Base-by-base conservation (phyloP, 768 basidiomycete genomes). In the Hypholoma fasciculare region DNA sequence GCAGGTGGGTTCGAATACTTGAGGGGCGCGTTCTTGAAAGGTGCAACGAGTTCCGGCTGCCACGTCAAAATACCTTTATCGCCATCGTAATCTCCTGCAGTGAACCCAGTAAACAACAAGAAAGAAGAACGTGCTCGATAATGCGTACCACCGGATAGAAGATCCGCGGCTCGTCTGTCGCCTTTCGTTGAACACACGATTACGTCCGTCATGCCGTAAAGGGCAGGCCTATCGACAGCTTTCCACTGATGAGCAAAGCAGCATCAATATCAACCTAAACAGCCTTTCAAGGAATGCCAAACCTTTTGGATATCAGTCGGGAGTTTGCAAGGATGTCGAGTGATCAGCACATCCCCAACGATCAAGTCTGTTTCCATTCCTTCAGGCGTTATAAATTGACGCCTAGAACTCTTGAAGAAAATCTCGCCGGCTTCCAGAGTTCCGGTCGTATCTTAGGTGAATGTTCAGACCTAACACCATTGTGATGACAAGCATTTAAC, bases 281-380 rank as follows among this genome's bases (percentile, higher is more conserved):
- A 36, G 19, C 7, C 46, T 23, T 42, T 17, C 26, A 39, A 52
- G 36, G 16, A 49, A 27, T 16, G 9, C 7, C 71, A 20, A 60
- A 85, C 86, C 74, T 86, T 88, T 62, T 84, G 84, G 0, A 82
- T 76, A 67, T 90, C 88, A 0, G 81, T 85, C 1, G 88, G 86
- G 0, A 89, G 70, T 60, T 87, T 88, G 69, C 88, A 89, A n/a
- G 88, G 88, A 66, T 85, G 78, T 20, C 87, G 73, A 2, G 84
- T 84, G 11, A 89, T 71, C 59, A 90, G 67, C 9, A 87, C 82
- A 61, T 85, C 81, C 0, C 88, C 87, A 14, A 80, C 46, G 2
- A 86, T 64, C 14, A 81, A 73, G 58, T 88, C 82, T 0, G 79
- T 80, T 27, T 71, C 68, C 0, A 75, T 67, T 1, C 81, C 84